Evolutionary conservation across 768 basidiomycete genomes (phyloP), one percentile per base, ranked within the genome.

Genomic region (Roridomyces roridus): DNA sequence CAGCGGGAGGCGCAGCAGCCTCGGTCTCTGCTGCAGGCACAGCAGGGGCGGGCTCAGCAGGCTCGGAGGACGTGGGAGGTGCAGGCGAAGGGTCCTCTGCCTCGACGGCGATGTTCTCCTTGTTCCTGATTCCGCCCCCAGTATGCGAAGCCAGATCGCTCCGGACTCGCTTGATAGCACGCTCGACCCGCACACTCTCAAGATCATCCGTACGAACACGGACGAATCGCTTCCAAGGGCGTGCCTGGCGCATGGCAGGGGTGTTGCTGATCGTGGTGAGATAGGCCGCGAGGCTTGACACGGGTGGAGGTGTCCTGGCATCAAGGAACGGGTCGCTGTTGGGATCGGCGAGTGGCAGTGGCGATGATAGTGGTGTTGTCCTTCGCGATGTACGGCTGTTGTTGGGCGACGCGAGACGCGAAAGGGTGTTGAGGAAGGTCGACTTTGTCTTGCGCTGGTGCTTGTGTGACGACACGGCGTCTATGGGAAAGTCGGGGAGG

Each of bases 181-280:
- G 81, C 75, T 95, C 92, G 36, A 91, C 86, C 40, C 93, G 85
- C 6, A 88, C 87, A 64, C 92, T 94, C 76, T 95, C 88, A 46
- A 96, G 73, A 71, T 96, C 94, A 66, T 96, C 94, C 4, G 86
- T 89, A 52, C 94, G 82, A 8, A 94, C 91, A 42, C 86, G 80
- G 51, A 95, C 89, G 65, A 96, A 96, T 15, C 88, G 84, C 67
- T 88, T 90, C 94, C 94, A 96, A 2, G 85, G 77, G 40, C 86
- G 82, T 18, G 85, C 76, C 51, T 82, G 80, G 31, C 91, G 85
- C 37, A 95, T 69, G 4, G 76, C 68, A 5, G 81, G 72, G 39
- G 86, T 81, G 61, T 91, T 92, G 50, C 94, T 86, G 29, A 94
- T 69, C 2, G 85, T 82, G 4, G 92, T 94, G 56, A 96, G 79